Evolutionary conservation across 179 eudicot genomes (phyloP), one percentile per base, ranked within the genome.

Genomic region (Camellia oleifera): DNA sequence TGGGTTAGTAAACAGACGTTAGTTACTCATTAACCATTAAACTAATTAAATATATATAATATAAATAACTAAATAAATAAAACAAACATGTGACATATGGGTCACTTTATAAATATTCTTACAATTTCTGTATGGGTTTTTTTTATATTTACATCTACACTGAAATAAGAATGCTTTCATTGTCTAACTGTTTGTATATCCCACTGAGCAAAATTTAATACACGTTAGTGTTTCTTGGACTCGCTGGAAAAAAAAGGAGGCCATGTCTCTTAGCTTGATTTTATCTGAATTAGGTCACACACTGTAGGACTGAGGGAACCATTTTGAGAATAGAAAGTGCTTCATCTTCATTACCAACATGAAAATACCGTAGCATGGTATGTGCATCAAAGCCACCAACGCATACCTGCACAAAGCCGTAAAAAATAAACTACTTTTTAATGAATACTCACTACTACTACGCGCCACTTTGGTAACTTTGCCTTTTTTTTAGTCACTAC

Each of bases 281-380:
- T 57, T 20, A 6, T 23, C 3, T 23, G 10, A 72, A 20, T 53
- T 6, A 23, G 45, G 23, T 23, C 11, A 23, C 61, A 79, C 80
- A 80, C 69, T 85, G 94, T 86, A 91, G 64, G 97, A 85, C 17
- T 63, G 77, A 23, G 98, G 98, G 70, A 93, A 93, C 84, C 83
- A 90, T 85, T 77, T 92, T 53, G 88, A 80, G 74, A 91, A 79
- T 52, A 89, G 78, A 42, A 20, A 52, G 85, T 88, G 94, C 84
- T 95, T 95, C 83, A 88, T 69, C 87, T 93, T 95, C 82, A 92
- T 90, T 50, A 94, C 81, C 72, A 94, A 68, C 52, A 87, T 84
- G 82, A 91, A 95, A 76, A 94, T 62, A 46, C 97, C 97, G 72
- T 87, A 95, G 83, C 97, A 95, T 48, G 97, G 94, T 72, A 94